Base-by-base conservation (phyloP, 1,284 basidiomycete species). In the Phaffia rhodozyma region DNA sequence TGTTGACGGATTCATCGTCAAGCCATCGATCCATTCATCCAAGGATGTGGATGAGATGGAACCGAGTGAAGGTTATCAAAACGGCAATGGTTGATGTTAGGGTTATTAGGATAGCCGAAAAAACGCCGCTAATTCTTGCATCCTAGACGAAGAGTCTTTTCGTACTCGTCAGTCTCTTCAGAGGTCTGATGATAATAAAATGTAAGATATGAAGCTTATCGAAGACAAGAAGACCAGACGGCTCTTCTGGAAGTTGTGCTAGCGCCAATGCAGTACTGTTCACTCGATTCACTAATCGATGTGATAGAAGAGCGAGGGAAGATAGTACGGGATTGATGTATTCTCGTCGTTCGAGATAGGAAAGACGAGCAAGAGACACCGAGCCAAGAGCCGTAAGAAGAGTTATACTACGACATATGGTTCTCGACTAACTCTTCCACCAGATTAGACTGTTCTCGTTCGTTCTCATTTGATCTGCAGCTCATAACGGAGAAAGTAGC, bases 321-420 rank as follows among this genome's bases (percentile, higher is more conserved):
- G 43, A 47, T 62, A 47, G 16, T 64, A 29, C 9, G 27, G 32
- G 55, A 55, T 38, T 38, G 29, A 5, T 66, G 52, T 68, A 34
- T 32, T 32, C 63, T 65, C 29, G 3, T 55, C 30, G 6, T n/a
- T 16, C 5, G 25, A 32, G 30, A 38, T 38, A 25, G 67, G 62
- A 55, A 65, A 61, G 23, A 48, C 50, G 62, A 62, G 50, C 25
- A 55, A 55, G 32, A 69, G 82, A 71, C 67, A 87, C 89, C 89
- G 71, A 94, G 91, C 67, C 85, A 85, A 69, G 81, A 84, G 75
- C 94, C 91, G 73, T 96, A 91, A 21, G 88, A 91, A 1, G 90
- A 86, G 72, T 94, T 91, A 73, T 91, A 91, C 68, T 82, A 78
- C 3, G 83, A 80, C 89, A 92, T 91, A 1, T 83, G 84, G 50